These are phyloP conservation scores for Jatropha multifida DNA, from an alignment of 441 rosid genomes.

Conservation along the genomic window DNA sequence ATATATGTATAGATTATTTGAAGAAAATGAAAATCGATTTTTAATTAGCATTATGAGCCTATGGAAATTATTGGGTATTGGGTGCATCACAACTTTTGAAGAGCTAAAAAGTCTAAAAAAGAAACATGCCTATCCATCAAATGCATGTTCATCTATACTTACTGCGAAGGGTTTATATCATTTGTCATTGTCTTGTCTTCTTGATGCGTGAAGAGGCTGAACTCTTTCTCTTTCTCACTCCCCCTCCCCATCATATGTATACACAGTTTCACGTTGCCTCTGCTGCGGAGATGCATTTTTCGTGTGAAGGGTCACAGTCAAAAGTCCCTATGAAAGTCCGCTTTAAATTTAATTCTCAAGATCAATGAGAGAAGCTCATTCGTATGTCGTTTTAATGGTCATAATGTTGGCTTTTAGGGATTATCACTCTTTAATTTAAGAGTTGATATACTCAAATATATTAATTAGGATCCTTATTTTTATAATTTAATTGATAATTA, in stretches of 20 bases:
- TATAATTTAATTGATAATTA: too few relatives aligned
- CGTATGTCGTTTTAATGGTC: too few relatives aligned
- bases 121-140: too few relatives aligned
- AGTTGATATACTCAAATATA: too few relatives aligned
- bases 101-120: not conserved
- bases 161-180: not conserved
- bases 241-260: not conserved
- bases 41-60: too few relatives aligned
- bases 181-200: slow-evolving; percentile 11
- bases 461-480: too few relatives aligned
- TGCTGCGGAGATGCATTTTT: not conserved
- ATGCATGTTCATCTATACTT: not conserved
- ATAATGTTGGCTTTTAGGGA: too few relatives aligned
- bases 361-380: too few relatives aligned
- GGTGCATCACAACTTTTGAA: not conserved
- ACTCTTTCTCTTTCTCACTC: slow-evolving; percentile 2
- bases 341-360: too few relatives aligned
- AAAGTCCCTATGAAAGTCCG: not conserved
- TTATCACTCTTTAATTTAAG: too few relatives aligned
- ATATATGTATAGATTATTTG: too few relatives aligned
- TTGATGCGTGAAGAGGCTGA: slow-evolving; percentile 21
- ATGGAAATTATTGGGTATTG: not conserved
- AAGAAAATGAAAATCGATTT: too few relatives aligned
- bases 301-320: not conserved
- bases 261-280: not conserved